Evolutionary conservation across 768 basidiomycete species (phyloP).

Genomic region (Suillus discolor): DNA sequence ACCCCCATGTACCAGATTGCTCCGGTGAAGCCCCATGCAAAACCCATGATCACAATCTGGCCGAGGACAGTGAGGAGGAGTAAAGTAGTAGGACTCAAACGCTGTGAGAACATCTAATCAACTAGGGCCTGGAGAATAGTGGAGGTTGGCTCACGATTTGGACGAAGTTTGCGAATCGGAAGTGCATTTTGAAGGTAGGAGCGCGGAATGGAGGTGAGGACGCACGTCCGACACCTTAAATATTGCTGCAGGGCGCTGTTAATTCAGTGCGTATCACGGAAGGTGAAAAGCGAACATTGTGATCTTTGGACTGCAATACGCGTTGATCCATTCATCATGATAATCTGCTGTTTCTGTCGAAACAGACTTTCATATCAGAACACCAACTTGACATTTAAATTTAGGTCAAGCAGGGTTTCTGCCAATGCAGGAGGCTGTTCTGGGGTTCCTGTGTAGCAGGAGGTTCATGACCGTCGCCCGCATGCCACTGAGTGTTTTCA

Average conservation of each 20-base stretch:
- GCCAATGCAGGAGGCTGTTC: too few relatives aligned
- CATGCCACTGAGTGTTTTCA: too few relatives aligned
- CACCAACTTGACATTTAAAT: too few relatives aligned
- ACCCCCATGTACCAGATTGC: neutral
- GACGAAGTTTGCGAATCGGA: neutral
- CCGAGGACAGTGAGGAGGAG: neutral
- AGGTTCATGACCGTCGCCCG: too few relatives aligned
- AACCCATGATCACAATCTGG: neutral
- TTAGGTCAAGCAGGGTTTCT: too few relatives aligned
- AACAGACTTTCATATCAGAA: too few relatives aligned
- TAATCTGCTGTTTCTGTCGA: too few relatives aligned
- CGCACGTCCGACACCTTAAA: neutral
- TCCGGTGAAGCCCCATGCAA: constrained; percentile 2
- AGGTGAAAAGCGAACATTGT: neutral
- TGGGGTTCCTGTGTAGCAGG: too few relatives aligned
- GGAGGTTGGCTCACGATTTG: neutral
- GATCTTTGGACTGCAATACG: too few relatives aligned
- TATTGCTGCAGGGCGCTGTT: neutral
- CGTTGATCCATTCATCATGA: too few relatives aligned
- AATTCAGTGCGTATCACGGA: neutral
- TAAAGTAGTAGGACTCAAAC: neutral
- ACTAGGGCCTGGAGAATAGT: neutral
- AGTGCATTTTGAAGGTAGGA: neutral
- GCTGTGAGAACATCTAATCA: neutral
- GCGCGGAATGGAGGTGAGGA: too few relatives aligned